Evolutionary conservation across 495 filamentous ascomycete species (phyloP), one percentile per base, ranked within the genome.

Genomic region (Aspergillus heteromorphus): DNA sequence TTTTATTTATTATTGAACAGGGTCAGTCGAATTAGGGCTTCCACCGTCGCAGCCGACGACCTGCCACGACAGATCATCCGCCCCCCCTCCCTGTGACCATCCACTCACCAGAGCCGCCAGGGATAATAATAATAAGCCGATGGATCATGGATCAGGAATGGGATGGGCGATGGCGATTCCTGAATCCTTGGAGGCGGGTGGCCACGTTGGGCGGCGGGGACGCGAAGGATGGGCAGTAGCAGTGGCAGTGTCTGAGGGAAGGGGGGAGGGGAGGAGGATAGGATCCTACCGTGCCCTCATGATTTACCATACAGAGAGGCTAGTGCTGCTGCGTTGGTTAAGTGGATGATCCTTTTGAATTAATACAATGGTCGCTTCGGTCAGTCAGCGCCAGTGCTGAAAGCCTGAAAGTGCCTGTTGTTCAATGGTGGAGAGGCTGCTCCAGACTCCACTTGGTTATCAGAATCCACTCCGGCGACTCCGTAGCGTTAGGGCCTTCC

Each of bases 241-340:
- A 36, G 40, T 25, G 55, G 18, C 55, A 53, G 59, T 55, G 52
- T 45, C 20, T 42, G 9, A 10, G 13, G 31, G 31, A 10, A 10
- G 31, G 31, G 2, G 41, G 18, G 43, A 49, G 18, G n/a, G 45
- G 17, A 40, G 25, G 34, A 29, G 17, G 16, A 20, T 23, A 40
- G 40, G 20, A 40, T 31, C 13, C 34, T 16, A 40, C 40, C 25
- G 36, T 45, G 31, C 23, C 50, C 56, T 43, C 40, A 56, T 63
- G 56, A 57, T 63, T 59, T 59, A 59, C 60, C 54, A 57, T 56
- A 52, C 56, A 54, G 56, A 51, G 6, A 43, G 20, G 30, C 56
- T 53, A 56, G 29, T 42, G 40, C 52, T 40, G n/a, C 45, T 53
- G 38, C 38, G 57, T 55, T 59, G 54, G 42, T 40, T 49, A 23